Percentiles rank a stretch among this genome's conserved stretches.
Evolutionary conservation across 2,329 filamentous ascomycete genomes (phyloP).

Genomic region (Xylariaceae sp.): DNA sequence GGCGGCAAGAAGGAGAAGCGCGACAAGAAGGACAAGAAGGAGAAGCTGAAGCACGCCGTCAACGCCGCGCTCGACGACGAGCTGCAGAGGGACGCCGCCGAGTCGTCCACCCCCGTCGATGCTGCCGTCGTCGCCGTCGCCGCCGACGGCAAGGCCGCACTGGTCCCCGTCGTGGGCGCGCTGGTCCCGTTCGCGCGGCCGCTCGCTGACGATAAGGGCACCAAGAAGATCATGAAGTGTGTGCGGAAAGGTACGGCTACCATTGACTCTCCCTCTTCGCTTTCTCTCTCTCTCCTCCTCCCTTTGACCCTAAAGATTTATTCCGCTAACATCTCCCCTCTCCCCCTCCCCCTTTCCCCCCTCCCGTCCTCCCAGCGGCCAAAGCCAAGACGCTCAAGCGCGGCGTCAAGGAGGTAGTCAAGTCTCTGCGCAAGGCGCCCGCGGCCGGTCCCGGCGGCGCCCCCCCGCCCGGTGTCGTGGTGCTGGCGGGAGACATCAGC

Average conservation of each 20-base stretch:
- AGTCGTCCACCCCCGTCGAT: constrained; percentile 36
- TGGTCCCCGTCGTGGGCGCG: constrained; percentile 44
- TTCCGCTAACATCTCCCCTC: background rate
- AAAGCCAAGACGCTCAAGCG: constrained; percentile 95
- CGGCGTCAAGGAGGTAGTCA: constrained; percentile 98
- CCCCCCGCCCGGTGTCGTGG: constrained; percentile 65
- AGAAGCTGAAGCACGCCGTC: constrained; percentile 56
- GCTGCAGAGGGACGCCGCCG: constrained; percentile 47
- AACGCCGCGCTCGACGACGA: constrained; percentile 58
- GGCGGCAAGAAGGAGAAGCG: constrained; percentile 63
- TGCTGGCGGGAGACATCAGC: constrained; percentile 95
- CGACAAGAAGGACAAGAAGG: constrained; percentile 59
- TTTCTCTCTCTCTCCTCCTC: constrained; percentile 4
- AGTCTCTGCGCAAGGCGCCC: constrained; percentile 89
- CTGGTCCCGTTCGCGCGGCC: constrained; percentile 80
- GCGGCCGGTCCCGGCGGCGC: constrained; percentile 57
- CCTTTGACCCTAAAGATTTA: too few relatives aligned
- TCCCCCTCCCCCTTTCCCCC: constrained; percentile 1
- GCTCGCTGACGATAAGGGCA: constrained; percentile 69
- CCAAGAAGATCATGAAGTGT: constrained; percentile 54
- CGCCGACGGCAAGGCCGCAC: constrained; percentile 34
- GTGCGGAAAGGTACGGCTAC: constrained; percentile 51
- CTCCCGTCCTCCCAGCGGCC: constrained; percentile 55
- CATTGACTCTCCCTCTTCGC: too few relatives aligned
- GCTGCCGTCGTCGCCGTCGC: constrained; percentile 41